phyloP scores from a whole-genome alignment of 306 rosid species.

The Pyrus pyrifolia region DNA sequence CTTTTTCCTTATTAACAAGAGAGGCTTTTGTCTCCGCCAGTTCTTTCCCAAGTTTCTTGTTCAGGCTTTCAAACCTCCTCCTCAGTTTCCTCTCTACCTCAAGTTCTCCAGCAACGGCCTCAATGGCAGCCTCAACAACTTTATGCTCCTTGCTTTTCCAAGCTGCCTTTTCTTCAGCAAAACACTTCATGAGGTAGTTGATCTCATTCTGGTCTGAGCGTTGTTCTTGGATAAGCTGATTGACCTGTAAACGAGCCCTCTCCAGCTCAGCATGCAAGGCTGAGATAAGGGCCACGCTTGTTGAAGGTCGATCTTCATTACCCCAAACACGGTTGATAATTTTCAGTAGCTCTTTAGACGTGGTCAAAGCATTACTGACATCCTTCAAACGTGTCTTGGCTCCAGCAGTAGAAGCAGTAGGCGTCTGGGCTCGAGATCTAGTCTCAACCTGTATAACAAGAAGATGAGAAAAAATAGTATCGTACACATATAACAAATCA shows the following conservation, averaged over 20 bases:
- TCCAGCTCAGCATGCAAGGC: constrained; percentile 93
- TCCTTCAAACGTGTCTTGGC: constrained; percentile 72
- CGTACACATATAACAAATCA: background rate
- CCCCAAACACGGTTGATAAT: constrained; percentile 91
- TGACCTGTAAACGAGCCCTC: constrained; percentile 86
- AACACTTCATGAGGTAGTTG: constrained; percentile 74
- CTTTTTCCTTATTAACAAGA: constrained; percentile 72
- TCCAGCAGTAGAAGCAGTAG: constrained; percentile 50
- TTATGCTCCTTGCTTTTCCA: constrained; percentile 86
- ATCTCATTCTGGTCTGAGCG: constrained; percentile 73
- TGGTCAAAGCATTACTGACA: constrained; percentile 78
- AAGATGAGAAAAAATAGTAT: background rate
- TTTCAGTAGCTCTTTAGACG: constrained; percentile 89
- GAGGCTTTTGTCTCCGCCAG: constrained; percentile 83
- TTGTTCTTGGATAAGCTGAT: constrained; percentile 88
- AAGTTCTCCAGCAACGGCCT: constrained; percentile 83
- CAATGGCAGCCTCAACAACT: constrained; percentile 93
- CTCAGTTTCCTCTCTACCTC: constrained; percentile 85
- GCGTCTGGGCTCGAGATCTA: constrained; percentile 73
- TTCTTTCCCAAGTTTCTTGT: constrained; percentile 92
- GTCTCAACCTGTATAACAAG: constrained; percentile 59
- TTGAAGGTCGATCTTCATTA: constrained; percentile 79
- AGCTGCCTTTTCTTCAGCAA: constrained; percentile 89
- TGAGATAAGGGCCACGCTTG: constrained; percentile 85
- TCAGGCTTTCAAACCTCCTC: constrained; percentile 81